Conservation (phyloP, 2,329 filamentous ascomycete species). For the Dendrostoma leiphaemia region DNA sequence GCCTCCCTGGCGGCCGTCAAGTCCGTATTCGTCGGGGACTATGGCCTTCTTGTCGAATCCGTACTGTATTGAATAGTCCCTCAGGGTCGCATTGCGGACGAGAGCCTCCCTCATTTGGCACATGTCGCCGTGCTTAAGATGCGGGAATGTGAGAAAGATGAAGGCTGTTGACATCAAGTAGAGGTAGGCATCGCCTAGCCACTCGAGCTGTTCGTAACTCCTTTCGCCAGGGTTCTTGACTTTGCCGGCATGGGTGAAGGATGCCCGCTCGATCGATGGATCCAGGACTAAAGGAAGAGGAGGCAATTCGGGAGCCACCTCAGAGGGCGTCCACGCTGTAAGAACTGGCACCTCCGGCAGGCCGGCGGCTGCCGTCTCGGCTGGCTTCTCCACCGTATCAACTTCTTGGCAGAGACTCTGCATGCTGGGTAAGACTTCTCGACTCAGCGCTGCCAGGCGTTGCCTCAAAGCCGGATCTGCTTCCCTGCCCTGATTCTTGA, state of each 20-base stretch:
- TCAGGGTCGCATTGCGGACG: conserved; percentile 77
- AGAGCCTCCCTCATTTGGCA: conserved; percentile 76
- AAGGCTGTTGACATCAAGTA: conserved; percentile 74
- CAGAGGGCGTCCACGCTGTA: conserved; percentile 49
- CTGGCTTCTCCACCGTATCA: background rate
- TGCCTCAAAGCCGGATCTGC: conserved; percentile 21
- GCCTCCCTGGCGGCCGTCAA: conserved; percentile 34
- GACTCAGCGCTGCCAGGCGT: conserved; percentile 21
- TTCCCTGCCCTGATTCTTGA: conserved; percentile 20
- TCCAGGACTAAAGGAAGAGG: conserved; percentile 62
- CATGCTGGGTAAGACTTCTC: conserved; percentile 13
- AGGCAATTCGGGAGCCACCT: conserved; percentile 49
- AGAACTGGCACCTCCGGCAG: conserved; percentile 24
- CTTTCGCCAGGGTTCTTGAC: conserved; percentile 34
- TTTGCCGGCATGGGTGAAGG: conserved; percentile 65
- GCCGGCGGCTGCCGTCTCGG: background rate
- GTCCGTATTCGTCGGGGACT: conserved; percentile 47
- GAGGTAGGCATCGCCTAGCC: conserved; percentile 84
- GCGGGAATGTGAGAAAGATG: conserved; percentile 70
- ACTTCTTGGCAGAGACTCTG: conserved; percentile 5
- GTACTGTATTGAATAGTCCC: conserved; percentile 68
- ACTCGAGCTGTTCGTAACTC: conserved; percentile 82
- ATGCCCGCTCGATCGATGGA: conserved; percentile 55
- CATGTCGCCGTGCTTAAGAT: conserved; percentile 64
- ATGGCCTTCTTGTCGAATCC: conserved; percentile 64